These are phyloP conservation scores for Chlamydomonas sp. DNA, from an alignment of 139 green algal species.

Conservation along the genomic window DNA sequence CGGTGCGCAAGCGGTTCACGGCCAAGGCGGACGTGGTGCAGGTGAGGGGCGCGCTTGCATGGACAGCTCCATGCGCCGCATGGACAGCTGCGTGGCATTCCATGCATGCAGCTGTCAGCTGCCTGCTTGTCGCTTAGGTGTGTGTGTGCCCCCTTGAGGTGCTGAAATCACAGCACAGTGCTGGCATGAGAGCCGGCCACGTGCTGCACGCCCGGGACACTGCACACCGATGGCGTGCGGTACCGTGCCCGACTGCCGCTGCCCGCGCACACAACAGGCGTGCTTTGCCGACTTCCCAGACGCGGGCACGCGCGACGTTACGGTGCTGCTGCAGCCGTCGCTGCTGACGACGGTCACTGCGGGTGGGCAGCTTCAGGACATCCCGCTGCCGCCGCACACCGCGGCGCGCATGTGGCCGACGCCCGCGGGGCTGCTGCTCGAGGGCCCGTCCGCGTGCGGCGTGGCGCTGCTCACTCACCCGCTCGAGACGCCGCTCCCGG, in stretches of 20 bases:
- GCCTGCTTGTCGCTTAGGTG: neutral
- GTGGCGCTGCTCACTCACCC: constrained; percentile 48
- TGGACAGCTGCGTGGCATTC: neutral
- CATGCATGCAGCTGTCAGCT: neutral
- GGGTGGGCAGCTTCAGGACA: constrained; percentile 10
- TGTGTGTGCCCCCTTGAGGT: too few species aligned
- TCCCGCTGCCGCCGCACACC: neutral
- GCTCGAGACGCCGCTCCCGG: constrained; percentile 42
- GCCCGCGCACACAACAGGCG: neutral
- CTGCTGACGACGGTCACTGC: neutral
- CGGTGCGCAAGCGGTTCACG: constrained; percentile 3
- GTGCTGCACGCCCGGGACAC: too few species aligned
- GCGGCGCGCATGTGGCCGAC: neutral
- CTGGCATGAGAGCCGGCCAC: too few species aligned
- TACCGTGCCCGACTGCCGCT: neutral
- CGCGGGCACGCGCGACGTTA: neutral
- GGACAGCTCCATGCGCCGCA: neutral
- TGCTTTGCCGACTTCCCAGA: constrained; percentile 10
- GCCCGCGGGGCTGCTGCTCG: neutral
- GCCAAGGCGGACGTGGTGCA: neutral
- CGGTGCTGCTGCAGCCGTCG: neutral
- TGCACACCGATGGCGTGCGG: too few species aligned
- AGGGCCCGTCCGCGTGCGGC: constrained; percentile 1
- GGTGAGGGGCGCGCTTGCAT: neutral
- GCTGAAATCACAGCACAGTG: too few species aligned